Evolutionary conservation across 2,329 filamentous ascomycete genomes (phyloP).

Genomic region (Colletotrichum spaethianum): DNA sequence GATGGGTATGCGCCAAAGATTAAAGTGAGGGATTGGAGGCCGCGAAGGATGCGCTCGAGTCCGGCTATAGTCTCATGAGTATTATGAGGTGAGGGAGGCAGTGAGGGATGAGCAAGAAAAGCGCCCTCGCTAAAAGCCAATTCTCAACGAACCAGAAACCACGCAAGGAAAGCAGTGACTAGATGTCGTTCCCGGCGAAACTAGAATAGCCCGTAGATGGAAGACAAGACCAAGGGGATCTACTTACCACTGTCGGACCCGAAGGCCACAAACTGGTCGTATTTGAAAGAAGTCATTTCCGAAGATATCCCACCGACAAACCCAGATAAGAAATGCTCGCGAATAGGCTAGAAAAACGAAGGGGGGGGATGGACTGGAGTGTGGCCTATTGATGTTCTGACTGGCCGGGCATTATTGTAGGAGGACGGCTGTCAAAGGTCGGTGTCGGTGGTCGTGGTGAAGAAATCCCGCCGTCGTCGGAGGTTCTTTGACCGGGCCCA

Average conservation of each 20-base stretch:
- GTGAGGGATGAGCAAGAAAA: neutral
- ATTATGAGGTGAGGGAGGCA: neutral
- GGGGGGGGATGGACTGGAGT: neutral
- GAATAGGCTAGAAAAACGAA: neutral
- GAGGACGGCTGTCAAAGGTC: constrained; percentile 1
- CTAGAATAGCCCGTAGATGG: neutral
- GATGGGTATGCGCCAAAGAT: constrained; percentile 63
- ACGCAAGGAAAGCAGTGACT: neutral
- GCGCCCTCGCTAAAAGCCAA: neutral
- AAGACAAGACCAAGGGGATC: too few species aligned
- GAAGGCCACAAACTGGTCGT: constrained; percentile 59
- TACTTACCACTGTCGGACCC: constrained; percentile 62
- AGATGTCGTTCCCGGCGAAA: neutral
- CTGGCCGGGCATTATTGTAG: neutral
- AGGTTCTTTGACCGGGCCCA: constrained; percentile 26
- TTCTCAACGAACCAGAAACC: neutral
- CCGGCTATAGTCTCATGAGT: constrained; percentile 60
- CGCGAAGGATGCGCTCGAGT: constrained; percentile 72
- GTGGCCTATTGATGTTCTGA: neutral
- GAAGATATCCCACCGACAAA: neutral
- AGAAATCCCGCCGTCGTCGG: constrained; percentile 27
- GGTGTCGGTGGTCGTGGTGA: neutral
- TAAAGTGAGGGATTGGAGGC: constrained; percentile 67
- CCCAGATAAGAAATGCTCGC: neutral
- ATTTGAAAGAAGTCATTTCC: constrained; percentile 33